These are phyloP conservation scores for Eucalyptus erythrocorys DNA, from an alignment of 345 rosid genomes.

Conservation along the genomic window DNA sequence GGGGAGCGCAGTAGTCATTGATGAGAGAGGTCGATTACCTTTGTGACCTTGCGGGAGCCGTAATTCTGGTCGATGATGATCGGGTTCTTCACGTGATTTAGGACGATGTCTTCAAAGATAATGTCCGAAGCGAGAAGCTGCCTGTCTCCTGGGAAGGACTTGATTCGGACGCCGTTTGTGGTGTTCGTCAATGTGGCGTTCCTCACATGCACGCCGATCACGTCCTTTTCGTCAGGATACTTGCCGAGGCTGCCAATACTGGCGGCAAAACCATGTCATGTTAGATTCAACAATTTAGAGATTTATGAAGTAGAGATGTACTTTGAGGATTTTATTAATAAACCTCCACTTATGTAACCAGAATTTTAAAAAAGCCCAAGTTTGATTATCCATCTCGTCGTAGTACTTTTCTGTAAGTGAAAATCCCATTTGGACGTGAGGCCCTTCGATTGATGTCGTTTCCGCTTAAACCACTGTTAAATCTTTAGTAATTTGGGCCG, in stretches of 20 bases:
- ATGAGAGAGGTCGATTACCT: background rate
- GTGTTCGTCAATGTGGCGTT: constrained; percentile 19
- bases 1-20: background rate
- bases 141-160: constrained; percentile 2
- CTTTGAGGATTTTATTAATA: background rate
- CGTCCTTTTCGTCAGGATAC: constrained; percentile 11
- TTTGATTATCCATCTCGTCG: background rate
- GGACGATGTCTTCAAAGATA: constrained; percentile 14
- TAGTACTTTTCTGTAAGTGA: background rate
- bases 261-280: background rate
- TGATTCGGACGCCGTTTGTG: constrained; percentile 26
- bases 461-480: background rate
- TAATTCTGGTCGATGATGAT: constrained; percentile 28
- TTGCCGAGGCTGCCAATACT: constrained; percentile 36
- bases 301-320: background rate
- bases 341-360: background rate
- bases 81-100: constrained; percentile 18
- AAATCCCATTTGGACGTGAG: background rate
- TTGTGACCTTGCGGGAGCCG: background rate
- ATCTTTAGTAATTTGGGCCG: background rate
- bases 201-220: constrained; percentile 9
- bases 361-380: background rate
- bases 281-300: background rate
- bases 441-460: background rate
- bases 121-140: constrained; percentile 11